phyloP scores from a whole-genome alignment of 2,329 filamentous ascomycete species.

The Aureobasidium sp. region DNA sequence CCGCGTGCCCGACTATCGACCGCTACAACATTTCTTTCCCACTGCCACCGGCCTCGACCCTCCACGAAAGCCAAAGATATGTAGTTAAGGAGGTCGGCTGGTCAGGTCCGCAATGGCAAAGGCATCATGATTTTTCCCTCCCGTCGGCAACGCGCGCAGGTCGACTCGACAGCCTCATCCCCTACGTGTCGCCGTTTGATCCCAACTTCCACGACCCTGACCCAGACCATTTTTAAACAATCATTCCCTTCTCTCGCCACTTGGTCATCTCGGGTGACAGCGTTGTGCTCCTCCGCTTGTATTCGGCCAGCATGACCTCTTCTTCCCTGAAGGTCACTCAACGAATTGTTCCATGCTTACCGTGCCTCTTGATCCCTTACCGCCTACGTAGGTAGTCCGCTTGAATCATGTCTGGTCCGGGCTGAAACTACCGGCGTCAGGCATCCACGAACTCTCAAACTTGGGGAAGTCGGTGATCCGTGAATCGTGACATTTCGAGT shows the following conservation, averaged over 20 bases:
- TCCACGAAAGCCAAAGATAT: conserved; percentile 7
- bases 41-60: conserved; percentile 6
- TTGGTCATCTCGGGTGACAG: conserved; percentile 1
- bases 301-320: conserved; percentile 59
- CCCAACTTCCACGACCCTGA: conserved; percentile 13
- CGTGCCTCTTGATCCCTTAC: conserved; percentile 3
- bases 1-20: conserved; percentile 17
- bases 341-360: conserved; percentile 8
- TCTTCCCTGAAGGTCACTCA: conserved; percentile 56
- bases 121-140: not conserved
- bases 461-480: conserved; percentile 7
- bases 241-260: conserved; percentile 11
- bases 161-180: conserved; percentile 15
- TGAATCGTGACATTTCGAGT: conserved; percentile 4
- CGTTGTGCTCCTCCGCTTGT: not conserved
- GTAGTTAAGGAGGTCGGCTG: conserved; percentile 15
- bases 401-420: conserved; percentile 5
- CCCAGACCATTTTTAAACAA: conserved; percentile 6
- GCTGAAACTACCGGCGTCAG: conserved; percentile 16
- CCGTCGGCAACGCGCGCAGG: conserved; percentile 10
- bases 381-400: conserved; percentile 11
- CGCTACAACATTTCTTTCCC: conserved; percentile 17
- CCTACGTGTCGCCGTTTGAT: conserved; percentile 15
- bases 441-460: conserved; percentile 10
- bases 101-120: not conserved